Conservation (phyloP, 2,329 filamentous ascomycete species). For the Cyphellophora attinorum region DNA sequence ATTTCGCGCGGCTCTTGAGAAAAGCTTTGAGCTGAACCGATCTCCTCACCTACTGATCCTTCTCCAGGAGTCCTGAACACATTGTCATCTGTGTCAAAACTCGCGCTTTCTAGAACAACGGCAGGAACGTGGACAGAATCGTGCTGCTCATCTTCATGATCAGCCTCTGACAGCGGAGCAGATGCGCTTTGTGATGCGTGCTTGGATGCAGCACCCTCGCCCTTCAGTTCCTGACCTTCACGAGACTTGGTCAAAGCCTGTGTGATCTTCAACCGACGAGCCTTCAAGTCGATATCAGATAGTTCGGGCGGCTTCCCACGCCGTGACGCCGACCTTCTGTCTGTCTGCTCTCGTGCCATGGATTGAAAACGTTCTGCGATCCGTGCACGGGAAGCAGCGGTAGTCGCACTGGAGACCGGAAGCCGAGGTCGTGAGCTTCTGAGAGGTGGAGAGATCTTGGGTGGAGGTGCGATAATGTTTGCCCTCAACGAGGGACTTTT, state of each 20-base stretch:
- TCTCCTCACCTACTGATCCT: constrained; percentile 28
- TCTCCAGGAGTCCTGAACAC: constrained; percentile 5
- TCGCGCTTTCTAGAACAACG: constrained; percentile 8
- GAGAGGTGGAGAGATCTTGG: constrained; percentile 67
- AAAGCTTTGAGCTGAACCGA: not conserved
- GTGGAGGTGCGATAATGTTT: constrained; percentile 60
- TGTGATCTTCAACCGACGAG: constrained; percentile 70
- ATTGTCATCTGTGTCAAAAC: constrained; percentile 2
- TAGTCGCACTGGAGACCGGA: constrained; percentile 64
- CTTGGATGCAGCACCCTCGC: not conserved
- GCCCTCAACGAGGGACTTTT: constrained; percentile 57
- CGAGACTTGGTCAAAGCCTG: constrained; percentile 63
- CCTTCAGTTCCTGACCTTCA: constrained; percentile 15
- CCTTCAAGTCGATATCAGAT: constrained; percentile 75
- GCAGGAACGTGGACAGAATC: constrained; percentile 10
- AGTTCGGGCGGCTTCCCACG: constrained; percentile 47
- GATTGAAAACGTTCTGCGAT: constrained; percentile 47
- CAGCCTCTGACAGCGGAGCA: not conserved
- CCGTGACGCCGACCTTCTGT: constrained; percentile 23
- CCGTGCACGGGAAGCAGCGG: constrained; percentile 60
- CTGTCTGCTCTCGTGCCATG: constrained; percentile 28
- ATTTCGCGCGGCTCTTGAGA: not conserved
- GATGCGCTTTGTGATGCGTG: not conserved
- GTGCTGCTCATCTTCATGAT: not conserved
- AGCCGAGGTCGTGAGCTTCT: constrained; percentile 75